Evolutionary conservation across 75 land plant species (phyloP).

Genomic region (Sequoiadendron giganteum): DNA sequence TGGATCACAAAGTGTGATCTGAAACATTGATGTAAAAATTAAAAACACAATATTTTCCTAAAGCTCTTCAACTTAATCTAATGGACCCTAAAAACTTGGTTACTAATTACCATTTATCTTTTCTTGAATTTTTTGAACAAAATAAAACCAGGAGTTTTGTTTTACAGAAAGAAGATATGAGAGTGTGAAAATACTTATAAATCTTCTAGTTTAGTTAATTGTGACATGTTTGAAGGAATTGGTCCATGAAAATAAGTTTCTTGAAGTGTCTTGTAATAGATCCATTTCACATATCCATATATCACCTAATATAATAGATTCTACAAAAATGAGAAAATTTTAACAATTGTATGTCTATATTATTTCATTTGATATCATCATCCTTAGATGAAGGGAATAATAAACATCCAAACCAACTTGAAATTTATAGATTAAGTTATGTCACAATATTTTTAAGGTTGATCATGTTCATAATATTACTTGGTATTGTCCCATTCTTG

Average conservation of each 20-base stretch:
- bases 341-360: not conserved
- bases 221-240: slow-evolving; percentile 31
- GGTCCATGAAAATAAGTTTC: slow-evolving; percentile 38
- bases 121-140: not conserved
- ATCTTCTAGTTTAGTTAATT: slow-evolving; percentile 18
- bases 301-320: not conserved
- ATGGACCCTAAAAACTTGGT: too few species aligned
- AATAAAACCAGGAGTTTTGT: too few species aligned
- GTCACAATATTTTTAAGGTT: slow-evolving; percentile 16
- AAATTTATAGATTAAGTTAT: not conserved
- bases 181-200: slow-evolving; percentile 16
- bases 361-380: not conserved
- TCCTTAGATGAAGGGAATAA: not conserved
- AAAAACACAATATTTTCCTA: too few species aligned
- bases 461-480: slow-evolving; percentile 27
- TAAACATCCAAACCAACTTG: not conserved
- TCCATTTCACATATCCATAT: not conserved
- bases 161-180: too few species aligned
- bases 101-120: too few species aligned
- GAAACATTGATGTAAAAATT: too few species aligned
- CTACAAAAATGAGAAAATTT: not conserved
- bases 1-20: too few species aligned
- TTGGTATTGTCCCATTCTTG: slow-evolving; percentile 27
- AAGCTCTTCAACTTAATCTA: too few species aligned
- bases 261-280: slow-evolving; percentile 28